These are phyloP conservation scores for Arabidopsis hybrid DNA, from an alignment of 441 rosid species.

Conservation along the genomic window DNA sequence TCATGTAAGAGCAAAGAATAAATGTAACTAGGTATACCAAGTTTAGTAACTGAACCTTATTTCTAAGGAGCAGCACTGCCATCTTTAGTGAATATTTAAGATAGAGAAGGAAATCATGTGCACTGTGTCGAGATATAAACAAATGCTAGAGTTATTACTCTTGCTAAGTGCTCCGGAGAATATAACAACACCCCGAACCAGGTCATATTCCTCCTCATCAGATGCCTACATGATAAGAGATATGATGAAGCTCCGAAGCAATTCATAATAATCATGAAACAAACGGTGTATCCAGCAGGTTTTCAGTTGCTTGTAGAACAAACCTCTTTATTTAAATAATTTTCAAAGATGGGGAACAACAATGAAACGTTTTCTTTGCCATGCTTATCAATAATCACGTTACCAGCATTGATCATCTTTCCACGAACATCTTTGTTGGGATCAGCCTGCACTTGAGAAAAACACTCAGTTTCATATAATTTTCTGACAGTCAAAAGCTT, in stretches of 20 bases:
- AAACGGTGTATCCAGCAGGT: conserved; percentile 21
- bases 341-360: conserved; percentile 96
- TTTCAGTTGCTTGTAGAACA: conserved; percentile 40
- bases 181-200: conserved; percentile 99
- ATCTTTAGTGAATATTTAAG: conserved; percentile 39
- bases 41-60: conserved; percentile 11
- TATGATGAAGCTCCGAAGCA: conserved; percentile 18
- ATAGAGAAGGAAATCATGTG: conserved; percentile 16
- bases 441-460: conserved; percentile 77
- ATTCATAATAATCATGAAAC: conserved; percentile 14
- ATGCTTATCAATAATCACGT: conserved; percentile 92
- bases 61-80: conserved; percentile 42
- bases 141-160: conserved; percentile 56
- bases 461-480: neutral
- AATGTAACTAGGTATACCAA: conserved; percentile 17
- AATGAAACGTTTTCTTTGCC: conserved; percentile 92
- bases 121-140: neutral
- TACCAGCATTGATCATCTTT: conserved; percentile 97
- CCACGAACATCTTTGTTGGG: conserved; percentile 98
- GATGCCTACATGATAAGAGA: conserved; percentile 66
- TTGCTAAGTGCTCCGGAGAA: conserved; percentile 95
- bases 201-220: conserved; percentile 93
- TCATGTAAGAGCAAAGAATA: conserved; percentile 20
- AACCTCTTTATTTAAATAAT: conserved; percentile 96
- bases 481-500: conserved; percentile 17